Evolutionary conservation across 495 filamentous ascomycete species (phyloP), one percentile per base, ranked within the genome.

Genomic region (Choiromyces venosus): DNA sequence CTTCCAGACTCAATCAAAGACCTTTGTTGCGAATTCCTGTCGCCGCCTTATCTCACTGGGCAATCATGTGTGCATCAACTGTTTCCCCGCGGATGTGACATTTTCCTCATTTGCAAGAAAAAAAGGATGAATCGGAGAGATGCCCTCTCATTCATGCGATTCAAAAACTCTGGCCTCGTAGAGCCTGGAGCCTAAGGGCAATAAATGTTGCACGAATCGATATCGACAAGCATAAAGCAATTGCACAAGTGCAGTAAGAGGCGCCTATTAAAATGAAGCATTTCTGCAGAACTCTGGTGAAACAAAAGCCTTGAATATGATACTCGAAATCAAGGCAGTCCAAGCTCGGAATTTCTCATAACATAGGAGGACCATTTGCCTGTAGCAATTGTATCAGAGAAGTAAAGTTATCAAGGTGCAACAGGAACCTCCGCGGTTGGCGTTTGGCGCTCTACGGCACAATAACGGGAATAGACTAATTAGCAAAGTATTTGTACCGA

Each of bases 1-100:
- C 12, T 16, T 61, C 52, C 25, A 33, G 25, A 61, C 52, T 12
- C 52, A 9, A 18, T 33, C 25, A 42, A 42, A 56, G 36, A 39
- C 73, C 64, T 42, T 65, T 29, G 38, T 67, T 72, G 69, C 42
- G 65, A 67, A 66, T 65, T 65, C 67, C 52, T 33, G 37, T 16
- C 44, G 39, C 68, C 33, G 9, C 44, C 37, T 73, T 69, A 73
- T 65, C 25, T 42, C 25, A 61, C 25, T 12, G 52, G 10, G n/a
- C n/a, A 10, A 56, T 56, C n/a, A 56, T 56, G 46, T 56, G 46
- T 56, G 46, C n/a, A 56, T 4, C n/a, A 12, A n/a, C 14, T 8
- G 5, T 25, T 25, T 10, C 46, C 46, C 3, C 4, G 25, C 0
- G 42, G 19, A 29, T 61, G 25, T 25, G 52, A 33, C 25, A 33